Conservation (phyloP, 129 eudicot genomes). For the Cynara cardunculus region DNA sequence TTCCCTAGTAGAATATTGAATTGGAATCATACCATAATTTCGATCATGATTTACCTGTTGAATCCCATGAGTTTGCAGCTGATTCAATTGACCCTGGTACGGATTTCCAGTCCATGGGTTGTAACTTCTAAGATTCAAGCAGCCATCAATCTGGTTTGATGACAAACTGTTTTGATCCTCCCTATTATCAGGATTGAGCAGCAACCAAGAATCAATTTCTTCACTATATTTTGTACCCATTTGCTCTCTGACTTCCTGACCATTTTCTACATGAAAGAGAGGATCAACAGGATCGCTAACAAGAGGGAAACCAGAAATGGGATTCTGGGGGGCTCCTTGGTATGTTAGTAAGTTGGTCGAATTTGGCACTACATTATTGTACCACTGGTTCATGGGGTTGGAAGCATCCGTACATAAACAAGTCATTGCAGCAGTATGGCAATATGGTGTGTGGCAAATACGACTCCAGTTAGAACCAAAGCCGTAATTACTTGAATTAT, state of each 20-base stretch:
- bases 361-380: conserved; percentile 12
- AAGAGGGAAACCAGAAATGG: conserved; percentile 12
- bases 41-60: conserved; percentile 16
- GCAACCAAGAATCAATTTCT: conserved; percentile 27
- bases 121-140: neutral
- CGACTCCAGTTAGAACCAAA: neutral
- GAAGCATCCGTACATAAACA: conserved; percentile 8
- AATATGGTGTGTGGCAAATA: conserved; percentile 9
- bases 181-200: conserved; percentile 14
- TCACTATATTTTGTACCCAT: conserved; percentile 4
- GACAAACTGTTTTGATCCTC: conserved; percentile 7
- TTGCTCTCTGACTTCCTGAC: conserved; percentile 16
- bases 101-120: neutral
- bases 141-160: neutral
- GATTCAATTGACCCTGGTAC: conserved; percentile 18
- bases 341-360: neutral
- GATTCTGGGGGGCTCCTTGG: conserved; percentile 14
- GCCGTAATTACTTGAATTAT: conserved; percentile 1
- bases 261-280: neutral
- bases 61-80: conserved; percentile 1
- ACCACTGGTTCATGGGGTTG: conserved; percentile 10
- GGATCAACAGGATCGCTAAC: conserved; percentile 11
- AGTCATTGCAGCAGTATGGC: conserved; percentile 9
- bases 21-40: conserved; percentile 11
- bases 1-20: conserved; percentile 19